These are phyloP conservation scores for Solanum hybrid DNA, from an alignment of 305 asterid species.

Conservation along the genomic window DNA sequence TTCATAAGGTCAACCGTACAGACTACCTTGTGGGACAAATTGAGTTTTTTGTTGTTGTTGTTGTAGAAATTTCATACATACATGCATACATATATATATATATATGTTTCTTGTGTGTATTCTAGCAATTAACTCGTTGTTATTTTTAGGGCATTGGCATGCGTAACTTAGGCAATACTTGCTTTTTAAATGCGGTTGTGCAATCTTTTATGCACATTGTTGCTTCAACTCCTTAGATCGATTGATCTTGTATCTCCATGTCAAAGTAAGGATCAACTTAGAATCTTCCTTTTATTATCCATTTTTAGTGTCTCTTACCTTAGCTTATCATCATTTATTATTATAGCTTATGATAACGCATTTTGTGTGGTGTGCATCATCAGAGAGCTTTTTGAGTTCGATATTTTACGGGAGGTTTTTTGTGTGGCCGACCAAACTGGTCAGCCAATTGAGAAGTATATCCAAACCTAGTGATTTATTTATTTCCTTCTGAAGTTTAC, in stretches of 20 bases:
- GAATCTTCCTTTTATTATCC: not conserved
- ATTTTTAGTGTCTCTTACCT: not conserved
- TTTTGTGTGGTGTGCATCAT: slow-evolving; percentile 46
- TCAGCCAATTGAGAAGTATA: slow-evolving; percentile 68
- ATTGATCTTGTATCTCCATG: slow-evolving; percentile 18
- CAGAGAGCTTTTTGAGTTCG: slow-evolving; percentile 25
- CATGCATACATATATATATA: too few relatives aligned
- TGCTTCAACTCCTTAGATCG: slow-evolving; percentile 38
- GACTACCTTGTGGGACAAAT: too few relatives aligned
- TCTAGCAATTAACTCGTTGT: not conserved
- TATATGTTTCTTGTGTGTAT: not conserved
- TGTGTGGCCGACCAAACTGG: slow-evolving; percentile 34
- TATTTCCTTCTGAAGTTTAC: not conserved
- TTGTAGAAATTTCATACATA: too few relatives aligned
- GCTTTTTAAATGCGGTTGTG: slow-evolving; percentile 66
- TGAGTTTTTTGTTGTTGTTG: too few relatives aligned
- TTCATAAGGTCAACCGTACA: too few relatives aligned
- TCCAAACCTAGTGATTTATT: slow-evolving; percentile 8
- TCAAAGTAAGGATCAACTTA: slow-evolving; percentile 24
- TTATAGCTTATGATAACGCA: slow-evolving; percentile 29
- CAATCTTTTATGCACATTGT: slow-evolving; percentile 69
- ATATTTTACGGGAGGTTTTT: not conserved
- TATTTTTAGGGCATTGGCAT: slow-evolving; percentile 61
- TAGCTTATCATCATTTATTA: not conserved
- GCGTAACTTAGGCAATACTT: slow-evolving; percentile 69